Evolutionary conservation across 2,329 filamentous ascomycete species (phyloP), one percentile per base, ranked within the genome.

Genomic region (Orbilia ellipsospora): DNA sequence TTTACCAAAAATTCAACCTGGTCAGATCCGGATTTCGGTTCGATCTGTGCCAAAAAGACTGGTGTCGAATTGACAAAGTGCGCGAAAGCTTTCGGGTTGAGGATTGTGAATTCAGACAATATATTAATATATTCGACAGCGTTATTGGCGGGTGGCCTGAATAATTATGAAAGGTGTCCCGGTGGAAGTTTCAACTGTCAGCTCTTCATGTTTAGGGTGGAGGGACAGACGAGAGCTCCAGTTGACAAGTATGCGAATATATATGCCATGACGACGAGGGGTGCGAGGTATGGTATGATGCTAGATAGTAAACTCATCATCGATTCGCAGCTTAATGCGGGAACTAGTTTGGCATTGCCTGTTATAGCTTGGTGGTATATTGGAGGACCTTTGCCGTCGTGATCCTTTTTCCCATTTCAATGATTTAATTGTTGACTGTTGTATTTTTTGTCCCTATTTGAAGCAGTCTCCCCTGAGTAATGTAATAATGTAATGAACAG

Each of bases 311-410:
- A 67, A 40, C 55, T 60, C 15, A 60, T 67, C 28, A 60, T 67
- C 15, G 64, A 67, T 52, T 67, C 64, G 18, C 54, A 67, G 45
- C 15, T 57, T 23, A 67, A 67, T 54, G 64, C 64, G n/a, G 64
- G 64, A 2, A 67, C 64, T 1, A 36, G 40, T n/a, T 45, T 67
- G 18, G 64, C 64, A 1, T 54, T 67, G 8, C 64, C 64, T 1
- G 55, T 67, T 23, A 40, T 67, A 28, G 55, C 64, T 28, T 67
- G 64, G 64, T 67, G 45, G 20, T 20, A 59, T 45, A 54, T 67
- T 7, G 64, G 64, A 15, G 64, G 64, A 2, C 13, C 20, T 4
- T 13, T 57, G 16, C 36, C 62, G 15, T 56, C 51, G 13, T 66
- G 20, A 15, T 40, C 12, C 20, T 4, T 31, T 48, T 12, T 44